phyloP scores from a whole-genome alignment of 148 eudicot species.

The Cornus suecica region DNA sequence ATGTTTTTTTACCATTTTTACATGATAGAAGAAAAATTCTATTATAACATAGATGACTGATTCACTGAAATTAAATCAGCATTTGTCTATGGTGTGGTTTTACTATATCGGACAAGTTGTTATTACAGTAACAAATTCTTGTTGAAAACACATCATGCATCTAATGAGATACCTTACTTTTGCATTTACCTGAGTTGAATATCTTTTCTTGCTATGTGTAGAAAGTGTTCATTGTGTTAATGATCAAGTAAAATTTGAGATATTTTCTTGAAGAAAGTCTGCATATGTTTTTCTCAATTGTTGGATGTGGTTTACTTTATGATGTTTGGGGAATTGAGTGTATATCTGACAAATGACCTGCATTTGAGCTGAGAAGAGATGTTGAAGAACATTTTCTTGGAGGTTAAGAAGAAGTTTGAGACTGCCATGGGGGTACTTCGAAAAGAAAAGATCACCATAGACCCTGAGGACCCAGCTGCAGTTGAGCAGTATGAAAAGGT shows the following conservation, averaged over 20 bases:
- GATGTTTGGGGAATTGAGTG: background rate
- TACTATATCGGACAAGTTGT: too few relatives aligned
- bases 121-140: too few relatives aligned
- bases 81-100: too few relatives aligned
- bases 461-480: conserved; percentile 83
- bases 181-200: background rate
- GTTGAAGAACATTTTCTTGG: conserved; percentile 87
- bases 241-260: background rate
- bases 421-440: conserved; percentile 70
- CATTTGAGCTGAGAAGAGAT: conserved; percentile 53
- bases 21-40: background rate
- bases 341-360: conserved; percentile 18
- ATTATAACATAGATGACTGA: background rate
- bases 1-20: too few relatives aligned
- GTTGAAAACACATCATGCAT: background rate
- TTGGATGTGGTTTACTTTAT: background rate
- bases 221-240: background rate
- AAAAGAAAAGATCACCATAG: conserved; percentile 88
- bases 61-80: background rate
- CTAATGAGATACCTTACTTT: background rate
- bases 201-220: background rate
- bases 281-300: background rate
- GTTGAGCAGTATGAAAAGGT: conserved; percentile 79
- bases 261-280: too few relatives aligned
- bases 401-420: conserved; percentile 87